phyloP scores from a whole-genome alignment of 805 yeast genomes.

The Lachancea fermentati region DNA sequence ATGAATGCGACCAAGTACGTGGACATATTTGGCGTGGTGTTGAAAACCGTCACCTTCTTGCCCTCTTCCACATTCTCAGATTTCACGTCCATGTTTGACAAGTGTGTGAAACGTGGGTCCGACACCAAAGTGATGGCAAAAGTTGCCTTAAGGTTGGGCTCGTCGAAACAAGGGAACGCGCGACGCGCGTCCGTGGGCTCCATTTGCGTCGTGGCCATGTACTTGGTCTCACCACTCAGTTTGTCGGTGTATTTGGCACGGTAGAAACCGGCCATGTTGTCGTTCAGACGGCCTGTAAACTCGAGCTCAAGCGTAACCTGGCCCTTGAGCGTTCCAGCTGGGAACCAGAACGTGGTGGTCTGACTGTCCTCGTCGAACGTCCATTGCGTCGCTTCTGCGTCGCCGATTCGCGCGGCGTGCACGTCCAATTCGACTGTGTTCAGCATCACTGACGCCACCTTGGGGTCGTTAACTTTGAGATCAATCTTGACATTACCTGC shows the following conservation, averaged over 20 bases:
- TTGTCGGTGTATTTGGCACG: slow-evolving; percentile 55
- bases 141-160: slow-evolving; percentile 72
- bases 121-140: slow-evolving; percentile 61
- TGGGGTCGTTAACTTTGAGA: slow-evolving; percentile 43
- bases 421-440: slow-evolving; percentile 64
- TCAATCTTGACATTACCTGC: slow-evolving; percentile 51
- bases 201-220: slow-evolving; percentile 79
- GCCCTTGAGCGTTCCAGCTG: slow-evolving; percentile 34
- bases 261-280: slow-evolving; percentile 80
- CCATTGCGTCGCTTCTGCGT: slow-evolving; percentile 35
- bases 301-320: slow-evolving; percentile 42
- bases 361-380: slow-evolving; percentile 51
- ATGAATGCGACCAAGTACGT: slow-evolving; percentile 83
- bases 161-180: slow-evolving; percentile 84
- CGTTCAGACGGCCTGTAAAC: slow-evolving; percentile 61
- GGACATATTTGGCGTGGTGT: slow-evolving; percentile 76
- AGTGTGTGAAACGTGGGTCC: slow-evolving; percentile 48
- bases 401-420: slow-evolving; percentile 40
- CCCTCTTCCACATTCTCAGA: slow-evolving; percentile 40
- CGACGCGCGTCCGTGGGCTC: slow-evolving; percentile 84
- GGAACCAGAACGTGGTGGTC: slow-evolving; percentile 55
- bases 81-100: slow-evolving; percentile 66
- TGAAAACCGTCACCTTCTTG: slow-evolving; percentile 55
- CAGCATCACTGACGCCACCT: slow-evolving; percentile 43
- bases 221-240: slow-evolving; percentile 57